Conservation (phyloP, 2,329 filamentous ascomycete genomes). For the Apiospora arundinis region DNA sequence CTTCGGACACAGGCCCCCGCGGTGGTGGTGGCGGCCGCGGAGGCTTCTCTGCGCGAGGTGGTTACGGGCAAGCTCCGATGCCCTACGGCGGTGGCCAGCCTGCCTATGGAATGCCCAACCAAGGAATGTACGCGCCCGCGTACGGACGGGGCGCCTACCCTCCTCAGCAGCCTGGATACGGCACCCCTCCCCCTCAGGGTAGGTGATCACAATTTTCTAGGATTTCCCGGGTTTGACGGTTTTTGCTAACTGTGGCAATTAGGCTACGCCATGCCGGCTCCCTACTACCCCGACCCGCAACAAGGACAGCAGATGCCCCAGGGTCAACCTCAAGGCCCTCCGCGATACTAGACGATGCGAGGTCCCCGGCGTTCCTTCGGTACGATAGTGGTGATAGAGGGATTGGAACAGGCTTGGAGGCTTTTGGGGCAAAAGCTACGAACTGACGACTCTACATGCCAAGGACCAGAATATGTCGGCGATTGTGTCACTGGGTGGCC, state of each 20-base stretch:
- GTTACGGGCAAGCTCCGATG: conserved; percentile 42
- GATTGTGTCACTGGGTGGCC: neutral
- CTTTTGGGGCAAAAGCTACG: neutral
- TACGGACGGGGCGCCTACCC: conserved; percentile 53
- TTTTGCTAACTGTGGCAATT: neutral
- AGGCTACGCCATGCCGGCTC: conserved; percentile 37
- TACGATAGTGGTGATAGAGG: neutral
- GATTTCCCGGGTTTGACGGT: neutral
- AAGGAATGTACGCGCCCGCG: conserved; percentile 46
- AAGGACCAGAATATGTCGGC: neutral
- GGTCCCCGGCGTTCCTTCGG: neutral
- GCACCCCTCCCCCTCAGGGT: conserved; percentile 52
- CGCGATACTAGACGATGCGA: conserved; percentile 46
- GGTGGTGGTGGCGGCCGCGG: conserved; percentile 58
- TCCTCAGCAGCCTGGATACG: conserved; percentile 46
- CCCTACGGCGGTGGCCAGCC: conserved; percentile 44
- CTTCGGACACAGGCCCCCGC: conserved; percentile 77
- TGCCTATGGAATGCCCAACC: conserved; percentile 45
- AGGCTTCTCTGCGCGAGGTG: conserved; percentile 28
- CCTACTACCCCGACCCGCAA: conserved; percentile 54
- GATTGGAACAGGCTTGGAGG: neutral
- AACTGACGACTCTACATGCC: neutral
- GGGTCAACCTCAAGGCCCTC: conserved; percentile 47
- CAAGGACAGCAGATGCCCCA: conserved; percentile 46
- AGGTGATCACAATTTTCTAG: conserved; percentile 26